Evolutionary conservation across 345 rosid genomes (phyloP).

Genomic region (Dimocarpus longan): DNA sequence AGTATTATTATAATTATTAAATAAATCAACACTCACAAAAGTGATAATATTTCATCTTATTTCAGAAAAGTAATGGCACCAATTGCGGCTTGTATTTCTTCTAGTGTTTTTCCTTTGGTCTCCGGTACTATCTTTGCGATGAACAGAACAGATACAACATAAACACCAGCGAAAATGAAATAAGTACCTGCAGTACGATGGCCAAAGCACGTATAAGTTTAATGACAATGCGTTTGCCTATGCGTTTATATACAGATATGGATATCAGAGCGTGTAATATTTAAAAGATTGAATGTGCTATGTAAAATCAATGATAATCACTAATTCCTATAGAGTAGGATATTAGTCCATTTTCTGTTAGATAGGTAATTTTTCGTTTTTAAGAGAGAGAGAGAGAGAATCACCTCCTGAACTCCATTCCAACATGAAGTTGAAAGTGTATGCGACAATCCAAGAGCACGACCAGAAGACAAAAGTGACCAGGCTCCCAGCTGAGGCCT

Average conservation of each 20-base stretch:
- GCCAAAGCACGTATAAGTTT: not conserved
- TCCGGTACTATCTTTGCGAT: constrained; percentile 52
- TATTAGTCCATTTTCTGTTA: too few species aligned
- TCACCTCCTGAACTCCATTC: constrained; percentile 51
- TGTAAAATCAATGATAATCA: too few species aligned
- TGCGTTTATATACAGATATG: too few species aligned
- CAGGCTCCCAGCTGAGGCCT: constrained; percentile 49
- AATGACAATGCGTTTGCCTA: constrained; percentile 33
- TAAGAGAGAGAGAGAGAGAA: too few species aligned
- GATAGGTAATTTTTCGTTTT: too few species aligned
- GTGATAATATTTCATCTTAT: constrained; percentile 3
- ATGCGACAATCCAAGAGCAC: constrained; percentile 40
- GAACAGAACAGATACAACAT: constrained; percentile 30
- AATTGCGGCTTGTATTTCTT: constrained; percentile 55
- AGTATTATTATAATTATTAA: too few species aligned
- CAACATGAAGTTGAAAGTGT: constrained; percentile 44
- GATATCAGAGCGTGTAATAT: too few species aligned
- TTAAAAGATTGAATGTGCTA: too few species aligned
- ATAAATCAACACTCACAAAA: too few species aligned
- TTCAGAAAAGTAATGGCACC: constrained; percentile 12
- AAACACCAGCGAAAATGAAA: constrained; percentile 36
- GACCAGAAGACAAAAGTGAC: constrained; percentile 49
- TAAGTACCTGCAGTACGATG: constrained; percentile 39
- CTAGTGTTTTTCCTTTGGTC: constrained; percentile 61
- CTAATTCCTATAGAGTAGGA: too few species aligned